Evolutionary conservation across 2,329 filamentous ascomycete genomes (phyloP), one percentile per base, ranked within the genome.

Genomic region (Teratosphaeria destructans): DNA sequence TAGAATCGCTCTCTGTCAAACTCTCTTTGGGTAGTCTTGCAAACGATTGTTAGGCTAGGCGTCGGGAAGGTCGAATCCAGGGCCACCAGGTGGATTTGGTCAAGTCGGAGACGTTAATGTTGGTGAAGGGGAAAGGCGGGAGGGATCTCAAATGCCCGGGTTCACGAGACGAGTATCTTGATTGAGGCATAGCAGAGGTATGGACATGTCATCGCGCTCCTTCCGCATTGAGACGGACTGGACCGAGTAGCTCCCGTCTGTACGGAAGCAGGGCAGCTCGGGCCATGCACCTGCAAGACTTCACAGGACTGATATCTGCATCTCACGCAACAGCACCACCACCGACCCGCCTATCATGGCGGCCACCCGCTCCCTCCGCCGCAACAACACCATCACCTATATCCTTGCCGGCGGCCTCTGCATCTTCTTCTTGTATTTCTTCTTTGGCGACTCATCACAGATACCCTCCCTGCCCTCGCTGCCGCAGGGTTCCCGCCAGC

Each of bases 341-440:
- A 19, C 37, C 43, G 54, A 12, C 47, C 56, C 35, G 61, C 70
- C 72, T 23, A 76, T 58, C 60, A 83, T 85, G 82, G 81, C 80
- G 68, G 75, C 81, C 66, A 72, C 80, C 71, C 88, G 89, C 76
- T 79, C 81, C 63, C 82, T 93, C 72, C 89, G 89, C 77, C 43
- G 43, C 43, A 84, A 87, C 72, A 94, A 85, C 75, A 87, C 89
- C 64, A 81, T 88, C 70, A 93, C 88, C 58, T 78, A 93, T 64
- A 73, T 87, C 66, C 80, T 95, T 65, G 89, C 89, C 68, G 81
- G 78, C 66, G 76, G 89, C 60, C 81, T 94, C 61, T 85, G 85
- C 73, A 81, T 94, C 71, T 77, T 77, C 67, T 80, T 80, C 72
- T 66, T 75, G 61, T 73, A 72, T 67, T 77, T 79, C 72, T 73